phyloP scores from a whole-genome alignment of 106 monocot species.

The Gastrodia elata region DNA sequence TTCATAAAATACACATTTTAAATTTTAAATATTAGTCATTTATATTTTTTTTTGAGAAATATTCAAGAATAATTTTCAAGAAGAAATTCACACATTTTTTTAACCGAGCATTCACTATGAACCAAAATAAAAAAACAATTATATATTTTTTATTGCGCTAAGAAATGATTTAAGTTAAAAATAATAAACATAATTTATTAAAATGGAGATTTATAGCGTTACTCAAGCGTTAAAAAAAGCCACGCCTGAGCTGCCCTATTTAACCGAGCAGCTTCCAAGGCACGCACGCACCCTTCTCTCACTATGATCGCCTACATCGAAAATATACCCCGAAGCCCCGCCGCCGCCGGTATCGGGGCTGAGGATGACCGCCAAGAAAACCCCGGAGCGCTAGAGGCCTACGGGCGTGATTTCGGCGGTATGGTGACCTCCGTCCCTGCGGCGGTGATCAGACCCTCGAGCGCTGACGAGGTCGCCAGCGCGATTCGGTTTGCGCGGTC shows the following conservation, averaged over 20 bases:
- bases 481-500: constrained; percentile 18
- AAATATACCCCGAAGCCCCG: background rate
- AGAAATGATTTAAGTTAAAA: too few relatives aligned
- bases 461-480: constrained; percentile 22
- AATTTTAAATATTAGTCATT: too few relatives aligned
- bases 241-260: background rate
- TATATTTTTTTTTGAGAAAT: too few relatives aligned
- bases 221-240: too few relatives aligned
- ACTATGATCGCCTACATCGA: constrained; percentile 1
- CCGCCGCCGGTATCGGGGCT: background rate
- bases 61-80: too few relatives aligned
- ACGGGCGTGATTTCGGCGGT: constrained; percentile 49
- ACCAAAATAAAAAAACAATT: too few relatives aligned
- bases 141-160: too few relatives aligned
- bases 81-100: too few relatives aligned
- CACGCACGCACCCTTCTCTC: background rate
- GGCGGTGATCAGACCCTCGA: constrained; percentile 34
- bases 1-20: too few relatives aligned
- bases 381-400: background rate
- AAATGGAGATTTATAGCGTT: too few relatives aligned
- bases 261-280: background rate
- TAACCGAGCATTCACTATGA: too few relatives aligned
- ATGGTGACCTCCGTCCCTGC: constrained; percentile 26
- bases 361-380: background rate
- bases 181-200: too few relatives aligned